Conservation (phyloP, 352 stramenopile genomes). For the Phytophthora cryptogea region DNA sequence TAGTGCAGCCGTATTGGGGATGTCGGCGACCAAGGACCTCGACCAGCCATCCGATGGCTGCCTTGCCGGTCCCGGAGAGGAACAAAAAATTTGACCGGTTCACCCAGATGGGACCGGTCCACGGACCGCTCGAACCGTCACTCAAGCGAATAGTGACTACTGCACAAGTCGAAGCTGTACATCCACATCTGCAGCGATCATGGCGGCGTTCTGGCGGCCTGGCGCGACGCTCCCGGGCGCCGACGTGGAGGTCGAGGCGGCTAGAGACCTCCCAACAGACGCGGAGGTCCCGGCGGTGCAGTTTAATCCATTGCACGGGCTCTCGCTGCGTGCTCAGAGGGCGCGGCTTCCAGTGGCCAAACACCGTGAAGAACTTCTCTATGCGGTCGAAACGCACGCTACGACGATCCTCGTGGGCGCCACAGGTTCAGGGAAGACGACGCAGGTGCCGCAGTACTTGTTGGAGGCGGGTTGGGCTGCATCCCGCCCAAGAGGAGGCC, state of each 20-base stretch:
- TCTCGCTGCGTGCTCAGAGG: conserved; percentile 62
- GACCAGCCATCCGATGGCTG: conserved; percentile 53
- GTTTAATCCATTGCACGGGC: conserved; percentile 66
- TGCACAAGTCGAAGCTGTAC: background rate
- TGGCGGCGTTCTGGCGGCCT: conserved; percentile 73
- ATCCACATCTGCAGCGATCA: conserved; percentile 5
- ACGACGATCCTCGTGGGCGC: conserved; percentile 93
- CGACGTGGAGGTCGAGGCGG: conserved; percentile 31
- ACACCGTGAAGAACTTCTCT: conserved; percentile 91
- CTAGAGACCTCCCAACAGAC: conserved; percentile 38
- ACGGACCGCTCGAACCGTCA: background rate
- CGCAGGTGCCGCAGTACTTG: conserved; percentile 93
- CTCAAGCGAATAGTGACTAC: background rate
- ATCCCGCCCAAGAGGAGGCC: conserved; percentile 5
- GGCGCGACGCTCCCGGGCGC: conserved; percentile 45
- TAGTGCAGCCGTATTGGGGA: conserved; percentile 47
- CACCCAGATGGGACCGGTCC: background rate
- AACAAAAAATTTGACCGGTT: conserved; percentile 30
- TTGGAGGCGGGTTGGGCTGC: conserved; percentile 88
- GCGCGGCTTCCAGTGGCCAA: conserved; percentile 86
- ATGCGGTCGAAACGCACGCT: conserved; percentile 84
- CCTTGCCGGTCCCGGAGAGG: conserved; percentile 5
- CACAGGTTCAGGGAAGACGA: conserved; percentile 93
- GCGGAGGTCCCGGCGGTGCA: conserved; percentile 48
- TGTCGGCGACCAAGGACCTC: conserved; percentile 30